A percentile compares a stretch with the other conserved stretches of the same genome.
Evolutionary conservation across 768 basidiomycete genomes (phyloP).

Genomic region (Rhodotorula paludigena): DNA sequence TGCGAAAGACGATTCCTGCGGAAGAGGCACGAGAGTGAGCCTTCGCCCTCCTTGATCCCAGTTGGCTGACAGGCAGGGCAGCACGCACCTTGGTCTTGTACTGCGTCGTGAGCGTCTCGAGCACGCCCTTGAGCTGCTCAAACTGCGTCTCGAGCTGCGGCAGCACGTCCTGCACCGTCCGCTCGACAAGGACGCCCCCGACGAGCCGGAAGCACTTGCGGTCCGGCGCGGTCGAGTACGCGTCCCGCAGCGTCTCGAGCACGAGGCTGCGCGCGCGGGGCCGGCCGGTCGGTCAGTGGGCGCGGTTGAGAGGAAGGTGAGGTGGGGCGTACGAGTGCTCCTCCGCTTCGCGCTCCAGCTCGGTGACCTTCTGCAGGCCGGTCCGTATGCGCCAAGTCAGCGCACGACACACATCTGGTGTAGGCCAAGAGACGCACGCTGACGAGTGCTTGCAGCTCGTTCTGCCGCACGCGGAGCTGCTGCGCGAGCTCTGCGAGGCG

Average conservation of each 20-base stretch:
- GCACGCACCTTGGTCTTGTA: conserved; percentile 69
- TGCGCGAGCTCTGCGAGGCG: conserved; percentile 15
- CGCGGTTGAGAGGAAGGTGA: background rate
- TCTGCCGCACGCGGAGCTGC: conserved; percentile 7
- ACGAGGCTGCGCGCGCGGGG: conserved; percentile 62
- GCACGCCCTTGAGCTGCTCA: conserved; percentile 79
- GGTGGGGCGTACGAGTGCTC: conserved; percentile 71
- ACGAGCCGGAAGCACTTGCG: conserved; percentile 95
- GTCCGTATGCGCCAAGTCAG: no score
- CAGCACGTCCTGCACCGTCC: conserved; percentile 89
- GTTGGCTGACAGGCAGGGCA: no score
- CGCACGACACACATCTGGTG: background rate
- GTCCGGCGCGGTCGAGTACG: conserved; percentile 71
- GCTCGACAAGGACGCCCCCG: conserved; percentile 89
- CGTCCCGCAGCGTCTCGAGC: conserved; percentile 76
- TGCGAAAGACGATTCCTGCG: conserved; percentile 24
- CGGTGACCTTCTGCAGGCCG: conserved; percentile 56
- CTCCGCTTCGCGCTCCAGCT: conserved; percentile 90
- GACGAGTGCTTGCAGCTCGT: conserved; percentile 31
- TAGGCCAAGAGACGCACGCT: background rate
- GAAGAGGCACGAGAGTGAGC: background rate
- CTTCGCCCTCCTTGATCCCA: background rate
- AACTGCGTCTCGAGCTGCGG: conserved; percentile 84
- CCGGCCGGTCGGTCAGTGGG: background rate
- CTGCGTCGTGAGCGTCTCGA: conserved; percentile 71